Percentiles rank a stretch among this genome's conserved stretches.
Evolutionary conservation across 257 asterid species (phyloP).

Genomic region (Voacanga thouarsii): DNA sequence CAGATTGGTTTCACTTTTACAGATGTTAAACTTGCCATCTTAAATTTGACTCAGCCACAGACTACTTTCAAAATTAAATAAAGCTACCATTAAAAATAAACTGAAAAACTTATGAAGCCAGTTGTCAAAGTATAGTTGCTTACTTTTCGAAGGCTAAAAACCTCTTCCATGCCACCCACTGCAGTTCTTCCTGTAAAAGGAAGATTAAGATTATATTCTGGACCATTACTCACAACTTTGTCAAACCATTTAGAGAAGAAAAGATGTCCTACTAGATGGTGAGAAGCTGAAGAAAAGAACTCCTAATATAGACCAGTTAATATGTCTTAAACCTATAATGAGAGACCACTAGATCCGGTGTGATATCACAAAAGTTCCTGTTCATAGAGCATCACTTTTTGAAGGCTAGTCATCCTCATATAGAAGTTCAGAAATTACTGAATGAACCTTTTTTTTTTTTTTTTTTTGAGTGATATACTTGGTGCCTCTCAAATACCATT

Average conservation of each 20-base stretch:
- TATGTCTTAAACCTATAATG: neutral
- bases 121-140: conserved; percentile 17
- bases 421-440: neutral
- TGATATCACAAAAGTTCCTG: neutral
- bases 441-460: neutral
- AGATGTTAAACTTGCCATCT: neutral
- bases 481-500: neutral
- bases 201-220: neutral
- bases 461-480: neutral
- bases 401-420: neutral
- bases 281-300: neutral
- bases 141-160: conserved; percentile 86
- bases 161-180: conserved; percentile 93
- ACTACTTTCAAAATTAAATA: neutral
- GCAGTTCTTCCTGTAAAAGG: conserved; percentile 78
- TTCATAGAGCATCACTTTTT: neutral
- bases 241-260: neutral
- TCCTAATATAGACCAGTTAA: neutral
- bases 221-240: neutral
- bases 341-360: neutral
- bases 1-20: neutral
- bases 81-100: neutral
- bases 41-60: neutral
- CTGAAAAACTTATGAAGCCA: neutral
- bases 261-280: neutral